Evolutionary conservation across 108 stramenopile species (phyloP), one percentile per base, ranked within the genome.

Genomic region (Heterococcus sp.): DNA sequence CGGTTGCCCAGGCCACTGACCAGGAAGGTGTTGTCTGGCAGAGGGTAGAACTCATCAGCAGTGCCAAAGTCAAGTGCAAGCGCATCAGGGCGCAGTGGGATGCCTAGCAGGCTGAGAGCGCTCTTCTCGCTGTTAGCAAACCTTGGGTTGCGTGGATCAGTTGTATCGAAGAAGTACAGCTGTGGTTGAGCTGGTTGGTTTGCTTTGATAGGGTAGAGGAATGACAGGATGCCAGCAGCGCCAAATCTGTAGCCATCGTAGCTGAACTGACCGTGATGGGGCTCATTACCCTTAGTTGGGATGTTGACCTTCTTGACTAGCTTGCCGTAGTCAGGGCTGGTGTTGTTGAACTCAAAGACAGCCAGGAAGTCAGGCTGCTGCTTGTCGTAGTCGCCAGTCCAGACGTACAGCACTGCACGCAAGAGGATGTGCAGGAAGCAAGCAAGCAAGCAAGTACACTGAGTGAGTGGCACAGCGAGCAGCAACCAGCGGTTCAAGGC

Each of bases 231-330:
- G 46, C 46, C 46, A 58, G 46, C 46, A 8, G 46, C 46, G 8
- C 46, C 46, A 58, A 58, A 58, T 58, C 46, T 58, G 46, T 58
- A 58, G 46, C 46, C 46, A 21, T 58, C 46, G 46, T 58, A 58
- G 8, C 14, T 14, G 21, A 58, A 58, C 46, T 58, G 46, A 21
- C 46, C 46, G 46, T 58, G 46, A 21, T 58, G 46, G 46, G 46
- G 46, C 46, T 58, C 46, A 21, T 58, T 58, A 21, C 46, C 46
- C 8, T 14, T 14, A 21, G 46, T 58, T 8, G 14, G 14, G 14
- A 21, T 21, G 14, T 21, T 21, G 14, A 58, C 46, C 21, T 58
- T 58, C 8, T 58, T 8, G 21, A 58, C 46, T 8, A 58, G 46
- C 46, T 58, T 58, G 46, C 46, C 46, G 21, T 58, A 58, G 46